Base-by-base conservation (phyloP, 2,329 filamentous ascomycete genomes). In the Rutstroemia sp. region DNA sequence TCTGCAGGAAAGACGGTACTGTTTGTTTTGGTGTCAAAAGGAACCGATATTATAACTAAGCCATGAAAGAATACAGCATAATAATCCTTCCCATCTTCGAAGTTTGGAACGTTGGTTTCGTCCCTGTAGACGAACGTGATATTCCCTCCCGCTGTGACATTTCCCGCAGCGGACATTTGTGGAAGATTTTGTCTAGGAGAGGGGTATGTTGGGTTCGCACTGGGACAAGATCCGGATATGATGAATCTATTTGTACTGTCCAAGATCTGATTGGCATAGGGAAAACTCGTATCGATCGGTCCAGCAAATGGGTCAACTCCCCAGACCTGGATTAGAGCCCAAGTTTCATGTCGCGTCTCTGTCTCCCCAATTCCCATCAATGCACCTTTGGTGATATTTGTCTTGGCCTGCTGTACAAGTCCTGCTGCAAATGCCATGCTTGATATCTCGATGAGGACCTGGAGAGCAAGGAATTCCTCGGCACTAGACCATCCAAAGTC, bases 61-160 rank as follows among this genome's bases (percentile, higher is more conserved):
- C 68, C 72, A 54, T 74, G 73, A 64, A 72, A 74, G 63, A 71
- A 74, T 27, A 74, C 72, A 14, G 71, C 71, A 57, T 71, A 73
- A 57, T 74, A 74, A 37, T 56, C 48, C 3, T 58, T 19, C 1
- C 59, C 64, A 44, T 69, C 67, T 12, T 54, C 44, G 17, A 66
- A 68, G 45, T 61, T 60, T 42, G 70, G 70, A 19, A 45, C n/a
- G 10, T 42, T 8, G 58, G 60, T 19, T 64, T 61, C 51, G 66
- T 67, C 3, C 61, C 60, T 41, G 60, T 71, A 73, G 38, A 63
- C 64, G 44, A 71, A 68, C 1, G 60, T 60, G 41, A 73, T 62
- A 12, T 61, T 61, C 0, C 68, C 67, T 1, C 71, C 70, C 2
- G 70, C 68, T 23, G 63, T 63, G 5, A 54, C 65, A 38, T 68